Evolutionary conservation across 2,329 filamentous ascomycete species (phyloP), one percentile per base, ranked within the genome.

Genomic region (Aureobasidium vineae): DNA sequence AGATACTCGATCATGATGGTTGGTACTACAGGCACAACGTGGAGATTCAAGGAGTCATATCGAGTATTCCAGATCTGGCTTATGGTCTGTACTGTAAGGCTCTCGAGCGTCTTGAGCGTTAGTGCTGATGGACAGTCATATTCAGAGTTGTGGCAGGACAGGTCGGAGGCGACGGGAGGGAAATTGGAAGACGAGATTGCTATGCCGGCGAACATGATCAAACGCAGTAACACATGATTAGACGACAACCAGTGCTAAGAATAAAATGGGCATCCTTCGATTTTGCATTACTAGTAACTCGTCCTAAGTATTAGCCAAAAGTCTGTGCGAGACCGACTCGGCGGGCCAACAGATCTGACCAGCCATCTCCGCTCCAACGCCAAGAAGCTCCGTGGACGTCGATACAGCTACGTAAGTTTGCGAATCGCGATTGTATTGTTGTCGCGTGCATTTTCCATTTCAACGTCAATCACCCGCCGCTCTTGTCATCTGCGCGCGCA

Each of bases 391-490:
- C 21, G 4, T 23, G 6, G 43, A 49, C 41, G 23, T 40, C 59
- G 31, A 63, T 63, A 63, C 59, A 50, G 36, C 43, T 63, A 63
- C 57, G 43, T 63, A 49, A 63, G 31, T 38, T 43, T 50, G 45
- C 59, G 43, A 50, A 13, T 28, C 45, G n/a, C 59, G 59, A 26
- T 26, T 63, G 43, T 50, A 21, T 38, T 50, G 8, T 63, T 50
- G 59, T 63, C 59, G 59, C 59, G 59, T 50, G 59, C 59, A 63
- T 38, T 28, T 49, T 28, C 59, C 59, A 63, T 63, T 45, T 28
- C 45, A n/a, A 50, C 31, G 3, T 47, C 56, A 36, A 45, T 53
- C 10, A 15, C n/a, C 3, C 19, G 40, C 41, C 56, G 56, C 41
- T 41, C 10, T 36, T 60, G 11, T 28, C 56, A 60, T 36, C 23